A percentile compares a stretch with the other conserved stretches of the same genome.
phyloP scores from a whole-genome alignment of 352 stramenopile species.

The Globisporangium alternatum region DNA sequence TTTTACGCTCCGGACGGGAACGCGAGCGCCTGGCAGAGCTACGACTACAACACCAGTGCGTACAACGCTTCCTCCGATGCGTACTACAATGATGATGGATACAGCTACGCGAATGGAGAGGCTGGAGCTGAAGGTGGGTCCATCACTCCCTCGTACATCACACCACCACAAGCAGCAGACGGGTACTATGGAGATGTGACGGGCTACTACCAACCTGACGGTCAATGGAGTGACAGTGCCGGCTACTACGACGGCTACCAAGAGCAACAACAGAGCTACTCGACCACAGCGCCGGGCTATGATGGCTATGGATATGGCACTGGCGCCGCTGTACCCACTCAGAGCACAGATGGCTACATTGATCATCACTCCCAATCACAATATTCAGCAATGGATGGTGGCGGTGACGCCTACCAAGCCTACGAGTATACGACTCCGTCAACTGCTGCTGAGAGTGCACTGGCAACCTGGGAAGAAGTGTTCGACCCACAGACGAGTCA shows the following conservation, averaged over 20 bases:
- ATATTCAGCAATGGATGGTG: background rate
- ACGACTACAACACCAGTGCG: conserved; percentile 16
- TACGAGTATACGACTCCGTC: background rate
- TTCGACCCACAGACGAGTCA: conserved; percentile 52
- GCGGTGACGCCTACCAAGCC: background rate
- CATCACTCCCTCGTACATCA: too few species aligned
- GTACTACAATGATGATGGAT: background rate
- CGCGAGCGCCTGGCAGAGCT: conserved; percentile 26
- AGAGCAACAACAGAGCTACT: background rate
- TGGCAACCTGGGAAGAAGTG: conserved; percentile 55
- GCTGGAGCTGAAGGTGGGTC: background rate
- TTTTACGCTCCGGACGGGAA: conserved; percentile 33
- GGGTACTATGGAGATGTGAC: background rate
- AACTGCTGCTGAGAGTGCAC: background rate
- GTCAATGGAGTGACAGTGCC: background rate
- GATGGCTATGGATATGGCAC: background rate
- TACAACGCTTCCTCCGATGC: background rate
- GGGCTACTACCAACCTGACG: background rate
- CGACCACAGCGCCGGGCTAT: background rate
- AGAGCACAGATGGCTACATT: conserved; percentile 8
- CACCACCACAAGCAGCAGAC: background rate
- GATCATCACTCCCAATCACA: conserved; percentile 5
- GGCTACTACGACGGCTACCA: background rate
- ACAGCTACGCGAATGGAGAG: conserved; percentile 8
- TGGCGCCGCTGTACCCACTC: background rate